Evolutionary conservation across 73 alveolate species (phyloP), one percentile per base, ranked within the genome.

Genomic region (Paramecium tetraurelia): DNA sequence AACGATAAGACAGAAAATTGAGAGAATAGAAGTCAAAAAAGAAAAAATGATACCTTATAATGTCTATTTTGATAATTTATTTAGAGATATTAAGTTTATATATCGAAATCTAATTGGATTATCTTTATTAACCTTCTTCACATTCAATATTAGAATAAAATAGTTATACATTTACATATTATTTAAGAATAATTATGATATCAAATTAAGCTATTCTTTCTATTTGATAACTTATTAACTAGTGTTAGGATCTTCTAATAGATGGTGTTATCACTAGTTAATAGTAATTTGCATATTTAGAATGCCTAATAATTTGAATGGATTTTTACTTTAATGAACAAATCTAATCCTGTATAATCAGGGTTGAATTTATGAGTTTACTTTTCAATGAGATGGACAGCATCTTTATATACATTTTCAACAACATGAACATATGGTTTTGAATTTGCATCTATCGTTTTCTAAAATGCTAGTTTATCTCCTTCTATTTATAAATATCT

Each of bases 1-100:
- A 89, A 71, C 58, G 94, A 70, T 50, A 77, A 33, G 94, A 89
- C 21, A 58, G 94, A 36, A 89, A 89, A 44, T 83, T 71, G 16
- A 89, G 94, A 89, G 94, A 89, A 50, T 6, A 10, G 16, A 27
- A 31, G 21, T 36, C 57, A 24, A 21, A 40, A 80, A 48, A 41
- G 57, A 80, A 80, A 35, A 43, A 80, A 53, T 53, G 69, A 53
- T 20, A 20, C 9, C 0, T 48, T 12, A 48, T 6, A 44, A 48
- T 14, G 5, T 16, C 0, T 14, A 48, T 48, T 48, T 12, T 14
- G 1, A 48, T 12, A 14, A 48, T 48, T 48, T 48, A 48, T 48
- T 48, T n/a, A 7, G 14, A 10, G 18, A 6, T 3, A 44, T 44
- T 10, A 44, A 27, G 31, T 27, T 0, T 27, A 27, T 27, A 27